phyloP scores from a whole-genome alignment of 345 rosid genomes.

The Citrus glauca region DNA sequence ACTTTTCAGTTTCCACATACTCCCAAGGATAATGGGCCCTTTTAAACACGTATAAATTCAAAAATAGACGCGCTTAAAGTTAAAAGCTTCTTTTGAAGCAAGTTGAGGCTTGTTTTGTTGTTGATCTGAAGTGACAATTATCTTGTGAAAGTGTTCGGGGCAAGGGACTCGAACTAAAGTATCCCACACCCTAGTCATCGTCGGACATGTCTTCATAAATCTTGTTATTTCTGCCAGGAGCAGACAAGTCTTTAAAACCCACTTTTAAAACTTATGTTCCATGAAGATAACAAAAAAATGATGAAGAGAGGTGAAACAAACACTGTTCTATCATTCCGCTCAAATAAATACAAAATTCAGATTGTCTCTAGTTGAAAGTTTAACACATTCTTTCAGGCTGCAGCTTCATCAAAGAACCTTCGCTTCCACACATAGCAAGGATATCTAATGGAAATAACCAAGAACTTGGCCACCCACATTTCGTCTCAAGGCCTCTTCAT shows the following conservation, averaged over 20 bases:
- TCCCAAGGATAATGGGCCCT: too few relatives aligned
- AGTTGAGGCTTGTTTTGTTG: too few relatives aligned
- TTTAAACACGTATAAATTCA: too few relatives aligned
- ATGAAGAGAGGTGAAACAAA: neutral
- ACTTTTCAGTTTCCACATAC: too few relatives aligned
- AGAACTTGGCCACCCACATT: slow-evolving; percentile 92
- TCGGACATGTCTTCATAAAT: too few relatives aligned
- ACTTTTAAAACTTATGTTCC: neutral
- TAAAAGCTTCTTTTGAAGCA: too few relatives aligned
- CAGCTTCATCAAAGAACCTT: neutral
- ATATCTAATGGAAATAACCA: slow-evolving; percentile 73
- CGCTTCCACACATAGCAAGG: neutral
- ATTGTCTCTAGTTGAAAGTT: neutral
- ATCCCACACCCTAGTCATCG: too few relatives aligned
- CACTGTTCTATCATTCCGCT: neutral
- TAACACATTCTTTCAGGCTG: neutral
- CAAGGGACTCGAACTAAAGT: too few relatives aligned
- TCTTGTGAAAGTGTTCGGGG: too few relatives aligned
- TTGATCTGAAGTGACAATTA: too few relatives aligned
- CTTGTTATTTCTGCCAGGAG: neutral
- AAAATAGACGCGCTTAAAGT: too few relatives aligned
- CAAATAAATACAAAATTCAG: neutral
- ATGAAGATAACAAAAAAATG: neutral
- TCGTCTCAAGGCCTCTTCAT: slow-evolving; percentile 73
- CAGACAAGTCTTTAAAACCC: neutral